Base-by-base conservation (phyloP, 495 filamentous ascomycete species). In the Penicillium pancosmium region DNA sequence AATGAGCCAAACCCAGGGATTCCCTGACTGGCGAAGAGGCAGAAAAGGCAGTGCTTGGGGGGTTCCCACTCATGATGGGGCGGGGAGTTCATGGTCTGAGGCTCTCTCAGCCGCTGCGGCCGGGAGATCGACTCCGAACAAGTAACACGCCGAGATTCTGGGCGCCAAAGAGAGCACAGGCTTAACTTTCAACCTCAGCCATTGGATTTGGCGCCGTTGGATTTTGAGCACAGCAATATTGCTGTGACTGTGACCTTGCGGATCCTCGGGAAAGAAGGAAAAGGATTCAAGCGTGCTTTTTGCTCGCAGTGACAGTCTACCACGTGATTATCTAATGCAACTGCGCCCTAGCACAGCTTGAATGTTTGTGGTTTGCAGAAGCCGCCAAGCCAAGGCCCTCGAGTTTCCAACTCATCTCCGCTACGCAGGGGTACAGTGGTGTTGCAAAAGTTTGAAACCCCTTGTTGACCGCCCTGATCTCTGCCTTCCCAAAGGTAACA, bases 91-190 rank as follows among this genome's bases (percentile, higher is more conserved):
- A 25, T 49, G 25, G n/a, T 48, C 44, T 34, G 31, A 55, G 46
- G 46, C 46, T 48, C 46, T 27, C 23, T 5, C 19, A 52, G 52
- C 54, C 54, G 46, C 46, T 6, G 46, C 4, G 52, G 56, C 56
- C 54, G 46, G 61, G 52, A 61, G 49, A 59, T 58, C 47, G 49
- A 68, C 57, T 68, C 58, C 55, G 62, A 46, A 55, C 54, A 60
- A 64, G 47, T 53, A 54, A 51, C 36, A 44, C 63, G 64, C 60
- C 60, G 59, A 67, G 57, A 48, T 49, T 58, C 52, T 60, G 60
- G 67, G 74, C 72, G 72, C 65, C 72, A 74, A 77, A 60, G 61
- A 66, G 67, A 61, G 51, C 57, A 68, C 55, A 68, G 65, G 57
- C 27, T 48, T 25, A 50, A 44, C 41, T 50, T 48, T 13, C 35